Base-by-base conservation (phyloP, 192 early-diverging fungal genomes). In the Martensiomyces pterosporus region DNA sequence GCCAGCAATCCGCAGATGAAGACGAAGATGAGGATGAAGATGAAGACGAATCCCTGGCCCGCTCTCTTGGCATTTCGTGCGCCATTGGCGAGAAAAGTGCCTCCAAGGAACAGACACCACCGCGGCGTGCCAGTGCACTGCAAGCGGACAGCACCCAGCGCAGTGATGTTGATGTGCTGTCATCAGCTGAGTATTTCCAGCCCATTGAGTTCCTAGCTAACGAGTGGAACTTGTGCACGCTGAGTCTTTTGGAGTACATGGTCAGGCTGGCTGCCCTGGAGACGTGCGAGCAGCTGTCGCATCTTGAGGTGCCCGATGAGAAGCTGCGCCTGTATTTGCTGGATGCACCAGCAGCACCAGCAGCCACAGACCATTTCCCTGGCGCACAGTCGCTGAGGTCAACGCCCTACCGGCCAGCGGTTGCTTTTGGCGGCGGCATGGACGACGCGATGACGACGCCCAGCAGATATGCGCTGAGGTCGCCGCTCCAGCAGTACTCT, bases 251-350 rank as follows among this genome's bases (percentile, higher is more conserved):
- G 7, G 87, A 89, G 55, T 82, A 81, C 47, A 51, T 79, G 14
- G 55, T 89, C 3, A 75, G 81, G 26, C 65, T 88, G 24, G 76
- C 79, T 1, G 61, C 80, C 10, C 54, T 89, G 9, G 87, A 87
- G 58, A 64, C 74, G 23, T 53, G 76, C 24, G 87, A 89, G 49
- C 80, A 86, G 36, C 57, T 52, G 38, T 64, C 76, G 37, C 83
- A 87, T 63, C 52, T 85, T 2, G 75, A 85, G 18, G 70, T 82
- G 3, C 58, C 77, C 5, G 87, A 89, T 60, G 87, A 87, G 42
- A 80, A 82, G 40, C 64, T 89, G 24, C 63, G 77, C 27, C 49
- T 84, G 37, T 89, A 78, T 39, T 35, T 83, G 57, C 33, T 52
- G 18, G 38, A 41, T 14, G 24, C 43, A 0, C 22, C 39, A 13